Conservation (phyloP, 1,284 basidiomycete genomes). For the Trametes versicolor region DNA sequence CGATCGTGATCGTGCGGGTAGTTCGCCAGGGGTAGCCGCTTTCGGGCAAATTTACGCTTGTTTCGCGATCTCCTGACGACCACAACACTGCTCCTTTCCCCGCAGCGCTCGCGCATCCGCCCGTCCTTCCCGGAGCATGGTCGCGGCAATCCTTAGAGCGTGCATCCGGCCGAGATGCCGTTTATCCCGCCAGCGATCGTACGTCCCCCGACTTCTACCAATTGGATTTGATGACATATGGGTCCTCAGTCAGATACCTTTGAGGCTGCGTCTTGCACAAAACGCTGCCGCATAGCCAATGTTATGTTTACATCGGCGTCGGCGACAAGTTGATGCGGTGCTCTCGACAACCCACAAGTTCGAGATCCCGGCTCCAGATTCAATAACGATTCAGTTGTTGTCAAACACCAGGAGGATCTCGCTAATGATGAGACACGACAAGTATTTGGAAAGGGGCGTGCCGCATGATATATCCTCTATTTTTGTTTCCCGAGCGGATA, state of each 20-base stretch:
- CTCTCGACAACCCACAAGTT: too few relatives aligned
- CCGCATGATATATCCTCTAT: background rate
- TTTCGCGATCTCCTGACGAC: too few relatives aligned
- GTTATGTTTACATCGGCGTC: too few relatives aligned
- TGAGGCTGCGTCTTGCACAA: background rate
- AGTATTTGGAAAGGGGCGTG: too few relatives aligned
- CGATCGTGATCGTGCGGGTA: constrained; percentile 14
- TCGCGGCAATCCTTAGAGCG: background rate
- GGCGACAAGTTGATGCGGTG: too few relatives aligned
- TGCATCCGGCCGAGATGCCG: background rate
- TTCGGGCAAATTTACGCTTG: background rate
- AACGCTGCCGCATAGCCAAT: background rate
- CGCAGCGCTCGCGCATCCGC: background rate
- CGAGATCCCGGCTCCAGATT: background rate
- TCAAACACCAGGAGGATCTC: background rate
- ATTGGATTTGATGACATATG: too few relatives aligned
- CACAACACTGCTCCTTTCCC: background rate
- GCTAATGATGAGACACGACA: background rate
- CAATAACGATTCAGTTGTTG: background rate
- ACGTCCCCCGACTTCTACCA: too few relatives aligned
- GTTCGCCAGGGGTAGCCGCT: background rate
- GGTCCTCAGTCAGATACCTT: too few relatives aligned
- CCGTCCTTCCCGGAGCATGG: background rate
- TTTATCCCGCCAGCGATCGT: too few relatives aligned
- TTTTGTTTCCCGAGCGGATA: background rate